A percentile compares a stretch with the other conserved stretches of the same genome.
These are phyloP conservation scores for Platanthera guangdongensis DNA, from an alignment of 106 monocot species.

Conservation along the genomic window DNA sequence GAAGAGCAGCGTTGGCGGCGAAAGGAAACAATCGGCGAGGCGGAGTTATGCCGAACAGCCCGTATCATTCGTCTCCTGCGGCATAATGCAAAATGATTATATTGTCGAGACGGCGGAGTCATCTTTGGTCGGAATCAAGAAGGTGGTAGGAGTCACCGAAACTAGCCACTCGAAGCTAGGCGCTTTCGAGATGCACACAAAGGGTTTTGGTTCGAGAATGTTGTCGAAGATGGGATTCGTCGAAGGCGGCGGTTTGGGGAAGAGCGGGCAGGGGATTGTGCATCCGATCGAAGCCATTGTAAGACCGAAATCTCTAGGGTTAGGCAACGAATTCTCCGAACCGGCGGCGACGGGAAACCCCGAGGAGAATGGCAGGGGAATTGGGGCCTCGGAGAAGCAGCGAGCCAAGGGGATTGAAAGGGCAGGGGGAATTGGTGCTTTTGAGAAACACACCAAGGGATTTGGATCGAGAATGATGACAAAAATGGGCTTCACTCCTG, in stretches of 20 bases:
- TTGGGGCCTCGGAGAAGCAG: slow-evolving; percentile 71
- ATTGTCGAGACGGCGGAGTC: slow-evolving; percentile 4
- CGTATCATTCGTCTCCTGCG: slow-evolving; percentile 66
- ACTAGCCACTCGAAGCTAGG: slow-evolving; percentile 32
- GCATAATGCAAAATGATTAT: slow-evolving; percentile 58
- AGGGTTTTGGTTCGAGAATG: slow-evolving; percentile 90
- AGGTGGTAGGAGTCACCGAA: slow-evolving; percentile 14
- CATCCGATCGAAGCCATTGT: slow-evolving; percentile 59
- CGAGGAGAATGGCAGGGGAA: neutral
- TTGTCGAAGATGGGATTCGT: slow-evolving; percentile 96
- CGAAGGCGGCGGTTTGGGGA: slow-evolving; percentile 76
- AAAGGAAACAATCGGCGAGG: slow-evolving; percentile 17
- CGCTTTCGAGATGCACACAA: slow-evolving; percentile 89
- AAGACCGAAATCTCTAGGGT: slow-evolving; percentile 79
- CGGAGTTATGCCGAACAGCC: slow-evolving; percentile 40
- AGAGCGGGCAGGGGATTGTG: slow-evolving; percentile 71
- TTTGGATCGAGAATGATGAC: slow-evolving; percentile 95
- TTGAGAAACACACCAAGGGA: slow-evolving; percentile 83
- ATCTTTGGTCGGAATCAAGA: slow-evolving; percentile 11
- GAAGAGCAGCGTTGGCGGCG: slow-evolving; percentile 20
- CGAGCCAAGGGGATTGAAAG: slow-evolving; percentile 37
- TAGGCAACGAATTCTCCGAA: slow-evolving; percentile 56
- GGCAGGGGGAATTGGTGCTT: slow-evolving; percentile 30
- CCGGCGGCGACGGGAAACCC: neutral
- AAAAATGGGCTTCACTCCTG: slow-evolving; percentile 78